Base-by-base conservation (phyloP, 805 yeast genomes). In the Cyberlindnera euphorbiiphila region DNA sequence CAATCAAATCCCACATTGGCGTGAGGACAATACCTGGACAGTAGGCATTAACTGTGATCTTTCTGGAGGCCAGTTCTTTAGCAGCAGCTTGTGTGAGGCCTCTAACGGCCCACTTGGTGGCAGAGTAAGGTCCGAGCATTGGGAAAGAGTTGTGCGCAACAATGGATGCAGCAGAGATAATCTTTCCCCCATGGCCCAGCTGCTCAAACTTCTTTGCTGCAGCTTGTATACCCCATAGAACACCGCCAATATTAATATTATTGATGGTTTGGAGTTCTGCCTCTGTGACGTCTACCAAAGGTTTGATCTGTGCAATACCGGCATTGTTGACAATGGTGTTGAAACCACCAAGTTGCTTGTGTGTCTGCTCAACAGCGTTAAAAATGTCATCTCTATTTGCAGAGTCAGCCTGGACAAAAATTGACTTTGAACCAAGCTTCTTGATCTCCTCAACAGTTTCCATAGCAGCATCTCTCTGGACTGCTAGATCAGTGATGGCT, bases 11-110 rank as follows among this genome's bases (percentile, higher is more conserved):
- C 56, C 60, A 53, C 60, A 66, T 54, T 39, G 64, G 62, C 1
- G 70, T 65, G 16, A 55, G 45, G n/a, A 63, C 66, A 36, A 60
- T 58, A 21, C 69, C 71, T 12, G 69, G 70, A 42, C 63, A 61
- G 39, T 64, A 60, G 5, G 60, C 44, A 42, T 66, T 66, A 12
- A 65, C 64, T 13, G 64, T 59, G 39, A 66, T 61, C 26, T 60
- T 57, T 23, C 56, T 37, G 8, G 49, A 38, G 0, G 66, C 68
- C 39, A 60, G 49, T 41, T 66, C 71, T 28, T 60, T 53, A 6
- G 71, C 66, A 37, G 64, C 60, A 12, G 60, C 51, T 37, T 62
- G 62, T 6, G 68, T 64, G 20, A 66, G 46, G 12, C 56, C 60
- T 32, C 51, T 59, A 9, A 66, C 62, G 2, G 69, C 69, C 33